Base-by-base conservation (phyloP, 305 asterid species). In the Plantago lanceolata region DNA sequence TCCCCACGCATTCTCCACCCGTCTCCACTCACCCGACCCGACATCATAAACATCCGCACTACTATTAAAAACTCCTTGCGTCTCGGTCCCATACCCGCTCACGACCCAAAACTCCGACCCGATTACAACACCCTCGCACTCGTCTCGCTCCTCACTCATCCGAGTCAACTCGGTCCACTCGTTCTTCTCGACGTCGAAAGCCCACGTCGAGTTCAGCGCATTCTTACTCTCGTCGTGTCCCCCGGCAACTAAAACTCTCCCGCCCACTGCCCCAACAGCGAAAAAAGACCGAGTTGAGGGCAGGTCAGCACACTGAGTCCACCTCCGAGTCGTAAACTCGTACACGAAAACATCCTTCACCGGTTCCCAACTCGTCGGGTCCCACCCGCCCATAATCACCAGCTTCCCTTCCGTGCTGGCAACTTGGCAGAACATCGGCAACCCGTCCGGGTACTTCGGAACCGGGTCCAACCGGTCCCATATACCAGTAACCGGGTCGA, bases 151-250 rank as follows among this genome's bases (percentile, higher is more conserved):
- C 80, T 86, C 94, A 0, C 79, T 71, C 96, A 91, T 91, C 68
- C 61, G 16, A 2, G 71, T 31, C 81, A 88, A 67, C 79, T 88
- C 94, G 0, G 68, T 43, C 98, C 98, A 91, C 78, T 68, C 77
- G 55, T 82, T 63, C 57, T 28, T 20, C 2, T 64, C 58, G 0
- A 86, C 17, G 6, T 86, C 89, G 19, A 71, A 75, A 0, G 66
- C 70, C 96, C 92, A 86, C 40, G 89, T 76, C 14, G 87, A 68
- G 0, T 20, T 78, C 83, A 85, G 21, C 0, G 98, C 98, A 75
- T 91, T 91, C 61, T 91, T 91, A 75, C 83, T 79, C 84, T 77
- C 95, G 51, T 91, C 98, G 65, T 91, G 98, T 0, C 98, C 98
- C 6, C 98, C 98, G 4, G 95, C 98, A 5, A 91, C 78, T 1